Evolutionary conservation across 139 green algal genomes (phyloP), one percentile per base, ranked within the genome.

Genomic region (Diplosphaera chodatii): DNA sequence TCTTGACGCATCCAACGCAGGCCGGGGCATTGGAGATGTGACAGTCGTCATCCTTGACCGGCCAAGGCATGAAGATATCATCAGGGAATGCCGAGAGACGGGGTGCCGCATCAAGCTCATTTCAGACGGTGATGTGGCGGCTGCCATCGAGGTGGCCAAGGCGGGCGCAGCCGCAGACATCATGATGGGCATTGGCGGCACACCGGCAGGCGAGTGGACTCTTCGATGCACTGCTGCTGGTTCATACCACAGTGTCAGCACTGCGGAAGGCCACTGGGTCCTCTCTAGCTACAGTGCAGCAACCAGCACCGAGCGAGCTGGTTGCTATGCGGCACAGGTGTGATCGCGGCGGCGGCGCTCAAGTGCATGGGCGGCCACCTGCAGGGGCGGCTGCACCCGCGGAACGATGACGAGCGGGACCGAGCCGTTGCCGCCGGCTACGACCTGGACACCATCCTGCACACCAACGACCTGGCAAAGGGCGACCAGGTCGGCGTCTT

Each of bases 11-110:
- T n/a, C n/a, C n/a, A n/a, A n/a, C n/a, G n/a, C n/a, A n/a, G n/a
- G n/a, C n/a, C 4, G 18, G 10, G 16, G 16, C 48, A 59, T 32
- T 69, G 72, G 80, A 22, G 90, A 96, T 29, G 82, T 93, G 33
- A 92, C 87, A 22, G 87, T 93, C 31, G 62, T 91, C 13, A 78
- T 96, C 41, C 77, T 96, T 37, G 88, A 96, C 73, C 80, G 90
- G 5, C 88, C 88, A 0, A 77, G 89, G 0, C 84, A 91, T 64
- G 72, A 68, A 5, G 73, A 86, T 23, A 78, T 93, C 32, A 86
- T 92, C 63, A 64, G 72, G 27, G 69, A 92, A 73, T 80, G 78
- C 63, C 77, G 90, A 3, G 79, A 85, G 30, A 87, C 87, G n/a
- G 90, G 90, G 22, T 85, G 84, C 2, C 83, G 88, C 63, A 91